Percentiles rank a stretch among this genome's conserved stretches.
Conservation (phyloP, 2,329 filamentous ascomycete species). For the Penicillium nordicum region DNA sequence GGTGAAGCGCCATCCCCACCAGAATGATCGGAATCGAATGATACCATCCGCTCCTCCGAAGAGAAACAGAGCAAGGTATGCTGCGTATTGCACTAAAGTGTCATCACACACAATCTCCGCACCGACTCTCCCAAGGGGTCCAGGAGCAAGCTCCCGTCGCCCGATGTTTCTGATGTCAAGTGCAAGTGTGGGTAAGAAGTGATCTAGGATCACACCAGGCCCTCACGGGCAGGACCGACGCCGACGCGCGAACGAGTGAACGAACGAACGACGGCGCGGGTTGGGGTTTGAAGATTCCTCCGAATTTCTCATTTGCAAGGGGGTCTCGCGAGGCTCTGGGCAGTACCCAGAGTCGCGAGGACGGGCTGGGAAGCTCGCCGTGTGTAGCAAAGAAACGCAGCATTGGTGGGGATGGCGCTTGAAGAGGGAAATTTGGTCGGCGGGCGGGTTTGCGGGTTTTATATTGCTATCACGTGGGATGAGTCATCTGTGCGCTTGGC, state of each 20-base stretch:
- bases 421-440: conserved; percentile 30
- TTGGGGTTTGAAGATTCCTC: conserved; percentile 78
- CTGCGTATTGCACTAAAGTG: conserved; percentile 97
- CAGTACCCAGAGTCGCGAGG: conserved; percentile 16
- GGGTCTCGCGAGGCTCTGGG: conserved; percentile 13
- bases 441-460: conserved; percentile 7
- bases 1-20: conserved; percentile 71
- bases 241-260: conserved; percentile 11
- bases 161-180: conserved; percentile 90
- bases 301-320: conserved; percentile 94
- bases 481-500: conserved; percentile 11
- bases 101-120: conserved; percentile 85
- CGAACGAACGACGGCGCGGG: conserved; percentile 39
- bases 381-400: conserved; percentile 95
- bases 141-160: conserved; percentile 44
- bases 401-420: conserved; percentile 84
- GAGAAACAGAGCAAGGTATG: conserved; percentile 54
- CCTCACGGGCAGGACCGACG: conserved; percentile 71
- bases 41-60: conserved; percentile 47
- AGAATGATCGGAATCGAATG: conserved; percentile 94
- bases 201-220: conserved; percentile 66
- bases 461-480: conserved; percentile 10
- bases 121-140: conserved; percentile 83
- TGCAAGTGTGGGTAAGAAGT: conserved; percentile 62
- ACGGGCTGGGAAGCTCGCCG: conserved; percentile 43